phyloP scores from a whole-genome alignment of 2,329 filamentous ascomycete species.

The Fusarium chuoi region DNA sequence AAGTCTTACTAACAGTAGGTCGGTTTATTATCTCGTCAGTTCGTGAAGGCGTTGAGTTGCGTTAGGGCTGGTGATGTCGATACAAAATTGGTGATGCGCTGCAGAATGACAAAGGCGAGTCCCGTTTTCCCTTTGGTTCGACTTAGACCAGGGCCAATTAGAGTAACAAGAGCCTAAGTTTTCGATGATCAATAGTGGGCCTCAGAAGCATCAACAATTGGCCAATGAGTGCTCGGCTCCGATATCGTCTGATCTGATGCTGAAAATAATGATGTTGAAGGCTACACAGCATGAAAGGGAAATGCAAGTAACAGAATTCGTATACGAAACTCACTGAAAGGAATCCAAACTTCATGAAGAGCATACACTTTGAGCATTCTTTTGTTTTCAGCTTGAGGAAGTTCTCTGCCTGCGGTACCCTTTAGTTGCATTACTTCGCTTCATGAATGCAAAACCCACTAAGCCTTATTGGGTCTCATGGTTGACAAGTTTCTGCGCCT shows the following conservation, averaged over 20 bases:
- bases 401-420: background rate
- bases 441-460: conserved; percentile 17
- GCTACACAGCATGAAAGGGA: background rate
- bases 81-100: conserved; percentile 20
- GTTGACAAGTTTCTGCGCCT: conserved; percentile 34
- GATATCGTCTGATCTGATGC: background rate
- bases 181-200: conserved; percentile 4
- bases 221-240: conserved; percentile 23
- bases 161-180: background rate
- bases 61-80: conserved; percentile 19
- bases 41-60: conserved; percentile 1
- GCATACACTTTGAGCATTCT: background rate
- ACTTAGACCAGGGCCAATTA: conserved; percentile 36
- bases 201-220: conserved; percentile 27
- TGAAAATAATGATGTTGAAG: background rate
- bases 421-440: conserved; percentile 14
- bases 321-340: background rate
- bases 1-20: background rate
- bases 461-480: conserved; percentile 26
- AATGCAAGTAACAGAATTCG: too few species aligned
- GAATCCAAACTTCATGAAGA: background rate
- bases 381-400: background rate
- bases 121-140: conserved; percentile 36
- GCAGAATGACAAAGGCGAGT: conserved; percentile 22
- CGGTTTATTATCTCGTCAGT: background rate